Evolutionary conservation across 2,329 filamentous ascomycete genomes (phyloP).

Genomic region (Pseudocercospora musae): DNA sequence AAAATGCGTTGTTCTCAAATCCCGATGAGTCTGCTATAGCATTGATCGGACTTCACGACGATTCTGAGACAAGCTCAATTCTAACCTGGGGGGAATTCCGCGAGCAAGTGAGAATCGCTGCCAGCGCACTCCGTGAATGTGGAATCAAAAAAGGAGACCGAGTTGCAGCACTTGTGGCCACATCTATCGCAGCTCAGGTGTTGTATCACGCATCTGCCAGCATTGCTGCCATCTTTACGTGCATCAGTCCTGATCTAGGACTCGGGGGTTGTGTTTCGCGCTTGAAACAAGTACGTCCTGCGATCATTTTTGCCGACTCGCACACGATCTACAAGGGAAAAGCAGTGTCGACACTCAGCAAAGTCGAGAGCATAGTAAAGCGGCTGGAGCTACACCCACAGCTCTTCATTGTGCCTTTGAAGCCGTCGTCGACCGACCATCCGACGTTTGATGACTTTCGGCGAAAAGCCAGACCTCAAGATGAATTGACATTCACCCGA

Average conservation of each 20-base stretch:
- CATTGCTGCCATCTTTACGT: constrained; percentile 46
- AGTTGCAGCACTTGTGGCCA: constrained; percentile 43
- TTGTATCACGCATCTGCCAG: constrained; percentile 41
- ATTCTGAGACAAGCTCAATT: constrained; percentile 36
- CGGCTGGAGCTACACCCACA: constrained; percentile 29
- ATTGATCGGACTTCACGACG: constrained; percentile 42
- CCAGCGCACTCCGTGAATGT: constrained; percentile 38
- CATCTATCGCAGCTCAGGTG: constrained; percentile 43
- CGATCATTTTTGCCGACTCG: constrained; percentile 42
- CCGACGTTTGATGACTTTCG: constrained; percentile 35
- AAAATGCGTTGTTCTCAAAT: constrained; percentile 41
- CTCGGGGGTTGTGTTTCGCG: constrained; percentile 37
- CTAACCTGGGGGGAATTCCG: constrained; percentile 41
- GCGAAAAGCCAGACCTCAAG: constrained; percentile 27
- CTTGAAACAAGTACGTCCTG: constrained; percentile 41
- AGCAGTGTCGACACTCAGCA: constrained; percentile 32
- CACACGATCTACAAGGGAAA: constrained; percentile 43
- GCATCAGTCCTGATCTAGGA: constrained; percentile 45
- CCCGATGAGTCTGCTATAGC: constrained; percentile 37
- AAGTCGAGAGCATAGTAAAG: constrained; percentile 34
- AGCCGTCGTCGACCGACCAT: constrained; percentile 22
- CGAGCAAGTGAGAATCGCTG: constrained; percentile 39
- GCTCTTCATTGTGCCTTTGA: constrained; percentile 31
- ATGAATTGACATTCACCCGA: constrained; percentile 38
- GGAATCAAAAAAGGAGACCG: constrained; percentile 41